Conservation (phyloP, 345 rosid species). For the Moricandia arvensis region DNA sequence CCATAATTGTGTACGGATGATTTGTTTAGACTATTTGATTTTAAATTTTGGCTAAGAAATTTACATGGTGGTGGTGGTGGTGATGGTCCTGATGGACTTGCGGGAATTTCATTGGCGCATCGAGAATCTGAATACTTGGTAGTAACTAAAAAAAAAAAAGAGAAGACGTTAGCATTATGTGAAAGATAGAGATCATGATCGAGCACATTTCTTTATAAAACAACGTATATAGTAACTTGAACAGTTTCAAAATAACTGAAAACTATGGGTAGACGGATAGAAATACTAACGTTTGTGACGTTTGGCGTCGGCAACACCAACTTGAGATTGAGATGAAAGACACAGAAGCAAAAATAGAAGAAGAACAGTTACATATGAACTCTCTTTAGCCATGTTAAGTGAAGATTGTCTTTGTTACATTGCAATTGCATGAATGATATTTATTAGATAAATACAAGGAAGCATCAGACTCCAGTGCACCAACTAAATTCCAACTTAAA, state of each 20-base stretch:
- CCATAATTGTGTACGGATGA: background rate
- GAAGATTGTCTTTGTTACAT: background rate
- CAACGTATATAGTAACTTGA: background rate
- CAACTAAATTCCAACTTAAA: background rate
- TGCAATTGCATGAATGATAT: background rate
- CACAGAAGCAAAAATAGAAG: background rate
- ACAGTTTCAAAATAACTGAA: background rate
- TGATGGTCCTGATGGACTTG: too few species aligned
- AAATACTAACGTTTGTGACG: background rate
- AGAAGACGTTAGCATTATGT: background rate
- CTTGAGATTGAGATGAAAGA: background rate
- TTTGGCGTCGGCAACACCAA: background rate
- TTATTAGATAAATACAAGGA: background rate
- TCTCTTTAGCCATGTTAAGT: background rate
- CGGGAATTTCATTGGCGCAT: background rate
- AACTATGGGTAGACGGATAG: background rate
- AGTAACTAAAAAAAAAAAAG: background rate
- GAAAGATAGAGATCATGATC: background rate
- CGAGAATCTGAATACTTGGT: background rate
- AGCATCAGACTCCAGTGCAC: background rate
- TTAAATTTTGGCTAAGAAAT: background rate
- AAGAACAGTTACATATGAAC: background rate
- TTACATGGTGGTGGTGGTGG: background rate
- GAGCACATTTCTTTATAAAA: background rate
- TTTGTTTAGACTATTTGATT: background rate